Evolutionary conservation across 1,139 yeast species (phyloP), one percentile per base, ranked within the genome.

Genomic region (Taphrina flavorubra): DNA sequence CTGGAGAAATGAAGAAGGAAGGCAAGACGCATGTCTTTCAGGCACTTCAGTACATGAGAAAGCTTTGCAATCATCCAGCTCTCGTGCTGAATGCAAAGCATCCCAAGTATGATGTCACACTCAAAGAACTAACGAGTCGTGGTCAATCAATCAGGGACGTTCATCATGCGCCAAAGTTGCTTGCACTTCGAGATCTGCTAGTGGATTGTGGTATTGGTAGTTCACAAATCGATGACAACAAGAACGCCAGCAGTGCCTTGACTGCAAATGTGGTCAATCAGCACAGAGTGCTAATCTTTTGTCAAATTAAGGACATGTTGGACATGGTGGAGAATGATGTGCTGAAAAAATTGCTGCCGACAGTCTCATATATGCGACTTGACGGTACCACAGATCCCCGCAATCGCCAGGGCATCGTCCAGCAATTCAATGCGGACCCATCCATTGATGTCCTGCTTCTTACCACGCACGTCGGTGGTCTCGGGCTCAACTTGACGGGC

Each of bases 381-480:
- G 99, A 95, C 77, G 99, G 99, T 71, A 86, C 92, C 71, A 90
- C 96, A 0, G 98, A 95, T 73, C 96, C 97, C 25, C 84, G 97
- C 73, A 90, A 89, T 72, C 86, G 99, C 76, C 98, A 94, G 77
- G 87, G 88, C 51, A 89, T 95, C 74, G 99, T 95, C 6, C 86
- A 91, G 68, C 88, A 90, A 75, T 95, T 94, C 79, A 95, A 95
- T 75, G 92, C 88, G 72, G 99, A 95, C 77, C 99, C 99, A 1
- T 92, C 98, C 0, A 95, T 95, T 74, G 99, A 95, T 79, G 92
- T 95, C 37, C 80, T 95, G 68, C 81, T 95, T 58, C 81, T 95
- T 74, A 95, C 99, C 0, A 95, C 99, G 0, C 96, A 94, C 78
- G 99, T 95, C 59, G 99, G 99, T 77, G 99, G 99, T 34, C 83